Conservation (phyloP, 2,329 filamentous ascomycete species). For the Stagonosporopsis vannaccii region DNA sequence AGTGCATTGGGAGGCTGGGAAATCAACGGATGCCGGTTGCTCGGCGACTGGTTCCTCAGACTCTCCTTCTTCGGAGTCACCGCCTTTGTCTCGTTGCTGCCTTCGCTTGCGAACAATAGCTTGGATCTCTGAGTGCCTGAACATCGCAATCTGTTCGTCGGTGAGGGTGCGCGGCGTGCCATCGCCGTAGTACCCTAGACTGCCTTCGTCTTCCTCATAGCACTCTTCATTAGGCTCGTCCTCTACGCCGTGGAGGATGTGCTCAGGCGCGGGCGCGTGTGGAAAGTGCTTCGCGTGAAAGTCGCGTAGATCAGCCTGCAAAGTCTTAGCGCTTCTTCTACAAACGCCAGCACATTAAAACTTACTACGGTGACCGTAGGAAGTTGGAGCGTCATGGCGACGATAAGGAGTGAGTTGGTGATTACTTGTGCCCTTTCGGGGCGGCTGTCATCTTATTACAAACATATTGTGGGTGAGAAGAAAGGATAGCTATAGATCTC, state of each 20-base stretch:
- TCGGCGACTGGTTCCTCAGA: constrained; percentile 4
- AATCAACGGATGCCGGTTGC: background rate
- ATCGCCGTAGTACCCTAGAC: constrained; percentile 83
- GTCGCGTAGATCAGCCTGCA: constrained; percentile 52
- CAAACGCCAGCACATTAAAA: background rate
- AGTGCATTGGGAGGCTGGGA: constrained; percentile 4
- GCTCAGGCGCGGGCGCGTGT: constrained; percentile 44
- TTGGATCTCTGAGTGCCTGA: constrained; percentile 87
- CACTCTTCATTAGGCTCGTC: constrained; percentile 14
- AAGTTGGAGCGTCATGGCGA: constrained; percentile 33
- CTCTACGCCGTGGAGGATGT: constrained; percentile 38
- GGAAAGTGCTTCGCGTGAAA: constrained; percentile 56
- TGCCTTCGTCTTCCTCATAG: constrained; percentile 64
- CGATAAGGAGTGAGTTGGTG: background rate
- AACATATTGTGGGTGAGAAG: constrained; percentile 21
- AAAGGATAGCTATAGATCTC: constrained; percentile 12
- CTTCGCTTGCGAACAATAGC: constrained; percentile 60
- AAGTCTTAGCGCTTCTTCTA: constrained; percentile 23
- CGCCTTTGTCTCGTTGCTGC: constrained; percentile 30
- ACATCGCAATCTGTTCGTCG: constrained; percentile 88
- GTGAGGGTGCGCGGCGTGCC: constrained; percentile 89
- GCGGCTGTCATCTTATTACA: constrained; percentile 22
- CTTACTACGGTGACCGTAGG: constrained; percentile 45
- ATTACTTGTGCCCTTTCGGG: constrained; percentile 24
- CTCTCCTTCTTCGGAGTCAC: constrained; percentile 25